Evolutionary conservation across 345 rosid genomes (phyloP).

Genomic region (Citrus hindsii): DNA sequence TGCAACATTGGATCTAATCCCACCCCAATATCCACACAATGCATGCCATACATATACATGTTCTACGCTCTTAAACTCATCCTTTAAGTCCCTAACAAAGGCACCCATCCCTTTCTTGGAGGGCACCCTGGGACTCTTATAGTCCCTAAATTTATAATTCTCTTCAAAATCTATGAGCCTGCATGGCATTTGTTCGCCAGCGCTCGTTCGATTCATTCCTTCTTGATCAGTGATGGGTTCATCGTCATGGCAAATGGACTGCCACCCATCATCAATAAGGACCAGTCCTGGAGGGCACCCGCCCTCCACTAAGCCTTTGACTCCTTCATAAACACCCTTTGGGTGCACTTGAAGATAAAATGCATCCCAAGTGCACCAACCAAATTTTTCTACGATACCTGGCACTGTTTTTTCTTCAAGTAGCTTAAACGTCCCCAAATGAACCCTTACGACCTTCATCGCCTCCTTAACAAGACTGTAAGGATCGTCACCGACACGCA

Average conservation of each 20-base stretch:
- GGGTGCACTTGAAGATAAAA: conserved; percentile 42
- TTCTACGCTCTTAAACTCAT: conserved; percentile 28
- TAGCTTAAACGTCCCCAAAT: conserved; percentile 39
- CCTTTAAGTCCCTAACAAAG: conserved; percentile 35
- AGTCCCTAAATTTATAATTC: conserved; percentile 41
- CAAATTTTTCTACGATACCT: conserved; percentile 45
- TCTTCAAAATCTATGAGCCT: conserved; percentile 31
- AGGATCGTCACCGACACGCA: conserved; percentile 38
- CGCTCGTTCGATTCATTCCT: conserved; percentile 26
- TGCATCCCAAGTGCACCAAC: conserved; percentile 64
- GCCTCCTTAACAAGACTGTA: conserved; percentile 36
- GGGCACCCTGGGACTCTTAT: conserved; percentile 15
- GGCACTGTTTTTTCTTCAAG: conserved; percentile 44
- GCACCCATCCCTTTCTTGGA: conserved; percentile 29
- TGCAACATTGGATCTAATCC: conserved; percentile 27
- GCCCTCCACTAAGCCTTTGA: conserved; percentile 30
- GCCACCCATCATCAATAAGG: conserved; percentile 56
- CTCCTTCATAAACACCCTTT: conserved; percentile 37
- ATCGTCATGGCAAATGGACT: conserved; percentile 35
- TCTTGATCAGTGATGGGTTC: conserved; percentile 31
- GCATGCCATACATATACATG: conserved; percentile 47
- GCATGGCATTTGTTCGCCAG: conserved; percentile 47
- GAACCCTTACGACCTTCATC: conserved; percentile 28
- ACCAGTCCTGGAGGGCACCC: conserved; percentile 47
- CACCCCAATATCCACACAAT: conserved; percentile 44